Evolutionary conservation across 371 early-diverging fungal species (phyloP), one percentile per base, ranked within the genome.

Genomic region (Syncephalastrum sp.): DNA sequence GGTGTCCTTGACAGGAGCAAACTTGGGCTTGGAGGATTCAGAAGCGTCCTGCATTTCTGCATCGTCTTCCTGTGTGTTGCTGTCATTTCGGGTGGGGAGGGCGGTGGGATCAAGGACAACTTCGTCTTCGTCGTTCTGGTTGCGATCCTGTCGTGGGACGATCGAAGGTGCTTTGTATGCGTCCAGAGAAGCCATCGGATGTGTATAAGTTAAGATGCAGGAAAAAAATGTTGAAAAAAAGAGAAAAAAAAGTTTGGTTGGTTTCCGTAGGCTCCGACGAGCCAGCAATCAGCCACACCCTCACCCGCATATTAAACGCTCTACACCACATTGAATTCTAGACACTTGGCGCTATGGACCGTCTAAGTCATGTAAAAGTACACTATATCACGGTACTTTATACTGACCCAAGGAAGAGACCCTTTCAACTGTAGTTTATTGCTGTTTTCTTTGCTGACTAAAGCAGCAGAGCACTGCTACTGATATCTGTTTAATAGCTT

Each of bases 91-190:
- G 47, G 72, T 69, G 50, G 84, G 82, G 52, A 87, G 63, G 64
- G 80, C 77, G 50, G 74, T 80, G 50, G 88, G 71, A 38, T 83
- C 82, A 51, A 87, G 50, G 16, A 87, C 79, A 65, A 87, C 86
- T 17, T 84, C 81, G 46, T 81, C 84, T 25, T 77, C 75, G 41
- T 69, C 72, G 17, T 72, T 75, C 47, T 73, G 67, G 48, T 65
- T 59, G 55, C 69, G 75, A 14, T 66, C 45, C 61, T 79, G 69
- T 64, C 81, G 81, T 56, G 77, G 70, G 43, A 80, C 70, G 23
- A 81, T 66, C 33, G 75, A 74, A 14, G 84, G 82, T 59, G 82
- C 84, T 59, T 81, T 82, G 65, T 78, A 75, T 25, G 80, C 69
- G 51, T 75, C 72, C 42, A 84, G 59, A 15, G 80, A 75, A 45